Percentiles rank a stretch among this genome's conserved stretches.
These are phyloP conservation scores for Vitis hybrid DNA, from an alignment of 177 flowering plant species.

Conservation along the genomic window DNA sequence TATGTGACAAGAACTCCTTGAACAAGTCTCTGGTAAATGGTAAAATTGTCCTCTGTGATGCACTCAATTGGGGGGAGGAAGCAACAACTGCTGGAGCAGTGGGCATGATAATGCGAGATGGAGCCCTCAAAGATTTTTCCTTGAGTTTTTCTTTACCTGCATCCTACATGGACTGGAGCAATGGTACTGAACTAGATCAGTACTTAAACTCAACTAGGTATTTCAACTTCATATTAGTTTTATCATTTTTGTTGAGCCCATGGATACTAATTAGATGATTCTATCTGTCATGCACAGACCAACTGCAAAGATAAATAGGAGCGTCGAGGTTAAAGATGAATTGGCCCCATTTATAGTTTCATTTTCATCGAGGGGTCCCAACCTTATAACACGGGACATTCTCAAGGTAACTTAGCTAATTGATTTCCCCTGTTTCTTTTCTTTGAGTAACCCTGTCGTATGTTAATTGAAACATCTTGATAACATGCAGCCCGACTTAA, in stretches of 20 bases:
- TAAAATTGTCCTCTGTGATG: conserved; percentile 3
- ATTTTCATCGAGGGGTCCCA: too few species aligned
- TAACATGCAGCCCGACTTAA: conserved; percentile 57
- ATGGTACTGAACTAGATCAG: background rate
- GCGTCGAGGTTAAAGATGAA: conserved; percentile 18
- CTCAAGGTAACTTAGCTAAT: conserved; percentile 33
- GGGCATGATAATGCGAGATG: conserved; percentile 8
- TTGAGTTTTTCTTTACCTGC: conserved; percentile 3
- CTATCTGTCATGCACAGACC: conserved; percentile 17
- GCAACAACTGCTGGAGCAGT: conserved; percentile 3
- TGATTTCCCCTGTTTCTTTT: background rate
- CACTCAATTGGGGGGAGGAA: background rate
- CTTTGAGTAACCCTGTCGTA: background rate
- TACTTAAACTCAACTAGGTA: conserved; percentile 15
- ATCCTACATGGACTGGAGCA: background rate
- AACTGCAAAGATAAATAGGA: conserved; percentile 29
- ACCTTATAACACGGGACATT: conserved; percentile 20
- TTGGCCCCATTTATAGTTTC: too few species aligned
- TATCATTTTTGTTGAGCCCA: background rate
- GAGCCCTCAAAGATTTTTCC: background rate
- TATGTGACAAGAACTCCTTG: background rate
- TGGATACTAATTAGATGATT: too few species aligned
- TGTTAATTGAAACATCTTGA: background rate
- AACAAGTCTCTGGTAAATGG: background rate
- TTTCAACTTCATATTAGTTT: background rate